Evolutionary conservation across 768 basidiomycete species (phyloP), one percentile per base, ranked within the genome.

Genomic region (Lactifluus rugatus): DNA sequence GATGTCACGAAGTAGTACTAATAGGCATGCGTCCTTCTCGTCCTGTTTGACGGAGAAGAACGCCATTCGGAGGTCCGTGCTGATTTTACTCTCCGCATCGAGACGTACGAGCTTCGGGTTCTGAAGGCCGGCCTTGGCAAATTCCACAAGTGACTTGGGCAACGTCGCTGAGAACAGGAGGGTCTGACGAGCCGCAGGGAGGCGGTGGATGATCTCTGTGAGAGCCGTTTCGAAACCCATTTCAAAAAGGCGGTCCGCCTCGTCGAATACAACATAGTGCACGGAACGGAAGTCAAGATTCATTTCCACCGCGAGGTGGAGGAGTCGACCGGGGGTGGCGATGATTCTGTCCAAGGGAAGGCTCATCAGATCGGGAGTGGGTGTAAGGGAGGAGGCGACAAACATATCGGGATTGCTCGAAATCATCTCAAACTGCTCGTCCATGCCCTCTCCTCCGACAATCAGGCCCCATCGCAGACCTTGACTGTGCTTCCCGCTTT

Each of bases 301-400:
- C 95, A 98, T 98, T 74, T 99, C 96, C 50, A 98, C 89, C 52
- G 89, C 79, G 23, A 99, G 79, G 73, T 99, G 96, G n/a, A 99
- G 81, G 34, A 99, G 77, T 62, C 96, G 93, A 59, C 96, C 96
- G 17, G 96, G 96, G 11, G 96, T 99, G 23, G 96, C 95, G 64
- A 99, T 95, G 62, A 99, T 89, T 19, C 94, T 97, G 64, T 13
- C 7, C 8, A 28, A 0, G 34, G 2, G 17, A 64, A 54, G 63
- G 53, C 31, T 21, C 50, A 47, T 10, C 45, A 54, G 37, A 47
- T 60, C 53, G 61, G 45, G 59, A 54, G 37, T 42, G 36, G 5
- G 21, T 37, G 16, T 9, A 14, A 42, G 13, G 48, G 49, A 19
- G 25, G 37, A 51, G 48, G 57, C 10, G 2, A 81, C 92, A 70